These are phyloP conservation scores for Emmonsiellopsis sp. DNA, from an alignment of 2,329 filamentous ascomycete species.

Conservation along the genomic window DNA sequence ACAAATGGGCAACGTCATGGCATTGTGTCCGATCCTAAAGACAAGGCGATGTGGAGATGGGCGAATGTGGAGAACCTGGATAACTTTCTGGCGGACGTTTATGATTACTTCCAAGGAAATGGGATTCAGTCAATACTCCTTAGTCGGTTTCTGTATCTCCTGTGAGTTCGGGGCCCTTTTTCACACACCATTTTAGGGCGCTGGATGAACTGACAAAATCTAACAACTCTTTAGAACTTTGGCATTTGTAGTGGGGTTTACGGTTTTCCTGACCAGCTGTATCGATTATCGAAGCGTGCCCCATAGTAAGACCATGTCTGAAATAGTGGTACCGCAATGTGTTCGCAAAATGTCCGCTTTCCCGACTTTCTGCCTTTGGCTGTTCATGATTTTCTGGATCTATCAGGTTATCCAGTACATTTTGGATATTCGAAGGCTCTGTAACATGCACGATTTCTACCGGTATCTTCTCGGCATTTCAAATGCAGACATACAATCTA, in stretches of 20 bases:
- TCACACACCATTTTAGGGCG: neutral
- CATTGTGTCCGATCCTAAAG: conserved; percentile 48
- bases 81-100: conserved; percentile 75
- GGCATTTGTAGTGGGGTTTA: conserved; percentile 69
- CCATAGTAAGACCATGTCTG: conserved; percentile 51
- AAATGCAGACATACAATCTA: conserved; percentile 80
- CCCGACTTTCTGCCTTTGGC: conserved; percentile 71
- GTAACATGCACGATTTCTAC: conserved; percentile 78
- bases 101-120: conserved; percentile 73
- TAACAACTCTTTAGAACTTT: conserved; percentile 52
- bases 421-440: conserved; percentile 62
- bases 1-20: conserved; percentile 9
- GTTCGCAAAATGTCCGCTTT: conserved; percentile 63
- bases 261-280: conserved; percentile 77
- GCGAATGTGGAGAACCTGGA: conserved; percentile 85
- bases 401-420: conserved; percentile 68
- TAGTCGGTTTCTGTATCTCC: conserved; percentile 58
- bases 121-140: conserved; percentile 79
- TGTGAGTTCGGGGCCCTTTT: conserved; percentile 44
- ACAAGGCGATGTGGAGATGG: conserved; percentile 86
- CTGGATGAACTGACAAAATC: neutral
- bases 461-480: conserved; percentile 72
- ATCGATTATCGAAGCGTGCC: conserved; percentile 68
- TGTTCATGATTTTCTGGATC: conserved; percentile 78
- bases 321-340: conserved; percentile 64